Evolutionary conservation across 1,139 yeast species (phyloP), one percentile per base, ranked within the genome.

Genomic region (Taphrina populina): DNA sequence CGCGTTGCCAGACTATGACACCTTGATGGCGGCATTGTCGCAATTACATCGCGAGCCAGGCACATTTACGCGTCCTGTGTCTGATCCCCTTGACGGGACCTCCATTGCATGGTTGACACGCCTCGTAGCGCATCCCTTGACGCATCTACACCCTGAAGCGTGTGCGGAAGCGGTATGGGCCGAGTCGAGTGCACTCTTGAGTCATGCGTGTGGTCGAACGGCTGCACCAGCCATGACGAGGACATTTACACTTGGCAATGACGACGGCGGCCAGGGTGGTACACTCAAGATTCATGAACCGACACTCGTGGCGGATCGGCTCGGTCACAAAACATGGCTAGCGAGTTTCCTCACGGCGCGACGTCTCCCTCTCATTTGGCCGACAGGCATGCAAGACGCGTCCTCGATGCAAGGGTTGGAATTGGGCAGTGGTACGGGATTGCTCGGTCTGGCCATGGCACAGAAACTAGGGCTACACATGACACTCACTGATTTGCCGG

Each of bases 321-420:
- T 92, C 29, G 98, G 98, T 0, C 75, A 88, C 66, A 88, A 90
- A 62, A 92, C 98, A 0, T 92, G 98, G 98, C 98, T 97, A 0
- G 84, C 96, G 0, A 81, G 96, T 0, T 71, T 86, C 29, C 76
- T 87, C 1, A 71, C 92, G 19, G 77, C 94, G 1, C 77, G 80
- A 53, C 70, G 83, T 45, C 66, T 85, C 4, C 70, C 74, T 1
- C 54, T 62, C 2, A 65, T 66, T 7, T 65, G 46, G 7, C n/a
- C 46, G 13, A 63, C 45, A 27, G 59, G 62, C 15, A 63, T 62
- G 17, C 64, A n/a, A 6, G 30, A 13, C 8, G 37, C 27, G 13
- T 34, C 76, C 44, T 36, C 59, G 43, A 73, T 73, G 6, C 76
- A 79, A 0, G 76, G 87, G 0, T 69, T 92, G 11, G 98, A 92